Conservation (phyloP, 495 filamentous ascomycete species). For the Talaromyces borbonicus region DNA sequence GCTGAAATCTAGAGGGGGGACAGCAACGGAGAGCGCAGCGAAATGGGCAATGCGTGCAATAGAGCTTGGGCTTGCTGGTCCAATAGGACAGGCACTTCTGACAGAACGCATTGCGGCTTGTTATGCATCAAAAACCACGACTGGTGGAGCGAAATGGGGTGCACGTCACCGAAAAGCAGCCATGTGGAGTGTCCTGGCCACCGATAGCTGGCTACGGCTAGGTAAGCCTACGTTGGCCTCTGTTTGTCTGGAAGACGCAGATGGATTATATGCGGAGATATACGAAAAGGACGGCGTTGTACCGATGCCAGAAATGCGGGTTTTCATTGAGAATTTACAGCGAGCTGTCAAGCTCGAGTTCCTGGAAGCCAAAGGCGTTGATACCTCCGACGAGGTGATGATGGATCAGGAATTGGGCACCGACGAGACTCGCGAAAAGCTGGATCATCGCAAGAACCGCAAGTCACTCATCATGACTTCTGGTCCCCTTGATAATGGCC, state of each 20-base stretch:
- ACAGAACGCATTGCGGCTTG: slow-evolving; percentile 78
- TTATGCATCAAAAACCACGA: slow-evolving; percentile 61
- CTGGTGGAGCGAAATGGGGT: slow-evolving; percentile 55
- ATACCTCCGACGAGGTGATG: slow-evolving; percentile 23
- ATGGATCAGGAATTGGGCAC: slow-evolving; percentile 28
- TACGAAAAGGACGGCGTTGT: slow-evolving; percentile 47
- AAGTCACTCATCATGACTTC: slow-evolving; percentile 30
- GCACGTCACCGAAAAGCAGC: slow-evolving; percentile 71
- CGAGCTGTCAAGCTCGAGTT: slow-evolving; percentile 47
- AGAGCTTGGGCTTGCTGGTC: slow-evolving; percentile 63
- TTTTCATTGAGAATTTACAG: slow-evolving; percentile 51
- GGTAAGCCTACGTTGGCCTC: slow-evolving; percentile 61
- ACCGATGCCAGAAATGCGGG: slow-evolving; percentile 44
- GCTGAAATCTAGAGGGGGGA: slow-evolving; percentile 63
- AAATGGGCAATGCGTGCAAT: slow-evolving; percentile 73
- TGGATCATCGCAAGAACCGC: slow-evolving; percentile 32
- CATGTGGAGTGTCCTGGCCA: slow-evolving; percentile 77
- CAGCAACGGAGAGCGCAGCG: slow-evolving; percentile 76
- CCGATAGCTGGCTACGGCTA: slow-evolving; percentile 70
- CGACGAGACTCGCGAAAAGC: slow-evolving; percentile 54
- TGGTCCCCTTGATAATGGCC: slow-evolving; percentile 25
- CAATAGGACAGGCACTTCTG: slow-evolving; percentile 66
- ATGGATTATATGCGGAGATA: slow-evolving; percentile 55
- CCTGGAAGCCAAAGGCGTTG: slow-evolving; percentile 27
- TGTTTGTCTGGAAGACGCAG: slow-evolving; percentile 58